phyloP scores from a whole-genome alignment of 1,284 basidiomycete genomes.

The Ceratobasidium sp. region DNA sequence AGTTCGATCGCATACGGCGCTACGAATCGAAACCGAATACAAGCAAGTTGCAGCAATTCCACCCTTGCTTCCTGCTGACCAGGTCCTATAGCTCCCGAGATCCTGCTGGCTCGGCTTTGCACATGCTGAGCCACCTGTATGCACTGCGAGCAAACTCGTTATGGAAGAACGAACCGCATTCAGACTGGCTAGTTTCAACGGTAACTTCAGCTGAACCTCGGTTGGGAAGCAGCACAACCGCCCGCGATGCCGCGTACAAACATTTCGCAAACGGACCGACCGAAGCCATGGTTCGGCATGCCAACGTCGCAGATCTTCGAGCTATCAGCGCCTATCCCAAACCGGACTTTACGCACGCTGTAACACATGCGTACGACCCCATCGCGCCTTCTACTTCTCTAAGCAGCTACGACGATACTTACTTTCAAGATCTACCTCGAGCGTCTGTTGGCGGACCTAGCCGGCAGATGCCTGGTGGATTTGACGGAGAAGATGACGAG shows the following conservation, averaged over 20 bases:
- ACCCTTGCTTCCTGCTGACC: conserved; percentile 46
- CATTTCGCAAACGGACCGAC: conserved; percentile 52
- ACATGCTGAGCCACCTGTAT: conserved; percentile 85
- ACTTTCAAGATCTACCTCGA: conserved; percentile 59
- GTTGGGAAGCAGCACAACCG: conserved; percentile 49
- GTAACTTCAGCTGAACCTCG: conserved; percentile 53
- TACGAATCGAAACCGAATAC: conserved; percentile 72
- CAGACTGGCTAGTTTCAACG: conserved; percentile 73
- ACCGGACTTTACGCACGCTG: conserved; percentile 53
- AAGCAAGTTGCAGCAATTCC: conserved; percentile 54
- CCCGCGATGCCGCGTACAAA: conserved; percentile 53
- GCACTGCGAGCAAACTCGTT: conserved; percentile 74
- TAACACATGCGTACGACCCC: conserved; percentile 77
- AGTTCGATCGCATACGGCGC: conserved; percentile 66
- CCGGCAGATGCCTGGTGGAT: conserved; percentile 21
- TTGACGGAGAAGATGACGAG: conserved; percentile 4
- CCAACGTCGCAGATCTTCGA: conserved; percentile 67
- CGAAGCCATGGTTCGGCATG: conserved; percentile 73
- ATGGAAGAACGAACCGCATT: conserved; percentile 78
- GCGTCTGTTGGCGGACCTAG: not conserved
- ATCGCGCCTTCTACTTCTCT: conserved; percentile 70
- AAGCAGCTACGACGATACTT: conserved; percentile 69
- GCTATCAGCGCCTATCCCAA: conserved; percentile 76
- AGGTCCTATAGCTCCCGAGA: conserved; percentile 40
- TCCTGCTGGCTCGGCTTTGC: conserved; percentile 48